Conservation (phyloP, 192 early-diverging fungal species). For the Coemansia sp. region DNA sequence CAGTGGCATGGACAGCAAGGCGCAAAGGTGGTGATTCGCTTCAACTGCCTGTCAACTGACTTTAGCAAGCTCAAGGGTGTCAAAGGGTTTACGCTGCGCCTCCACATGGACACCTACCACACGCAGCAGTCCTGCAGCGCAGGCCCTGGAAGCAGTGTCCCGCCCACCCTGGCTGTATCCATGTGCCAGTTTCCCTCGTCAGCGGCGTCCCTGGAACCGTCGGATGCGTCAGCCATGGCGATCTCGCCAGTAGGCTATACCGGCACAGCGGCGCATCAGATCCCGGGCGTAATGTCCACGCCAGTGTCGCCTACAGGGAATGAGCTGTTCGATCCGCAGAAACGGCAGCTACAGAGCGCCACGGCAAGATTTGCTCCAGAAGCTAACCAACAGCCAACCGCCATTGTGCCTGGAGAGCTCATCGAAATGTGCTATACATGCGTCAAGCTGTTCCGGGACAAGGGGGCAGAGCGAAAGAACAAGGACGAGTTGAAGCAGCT, state of each 20-base stretch:
- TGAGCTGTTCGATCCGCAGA: constrained; percentile 1
- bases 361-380: neutral
- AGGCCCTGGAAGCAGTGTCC: constrained; percentile 16
- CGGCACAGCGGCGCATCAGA: neutral
- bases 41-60: constrained; percentile 78
- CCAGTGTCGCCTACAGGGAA: constrained; percentile 7
- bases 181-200: constrained; percentile 26
- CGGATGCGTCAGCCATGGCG: neutral
- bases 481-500: constrained; percentile 78
- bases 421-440: constrained; percentile 64
- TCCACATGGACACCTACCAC: constrained; percentile 47
- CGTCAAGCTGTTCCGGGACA: constrained; percentile 75
- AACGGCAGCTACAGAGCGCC: neutral
- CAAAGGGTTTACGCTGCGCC: constrained; percentile 73
- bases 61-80: constrained; percentile 83
- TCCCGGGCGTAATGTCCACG: neutral
- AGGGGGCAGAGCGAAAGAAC: constrained; percentile 78
- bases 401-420: constrained; percentile 23
- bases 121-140: constrained; percentile 11
- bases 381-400: constrained; percentile 17
- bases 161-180: constrained; percentile 4
- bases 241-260: neutral
- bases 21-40: constrained; percentile 67
- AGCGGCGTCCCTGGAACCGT: neutral
- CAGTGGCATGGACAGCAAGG: constrained; percentile 69